Base-by-base conservation (phyloP, 441 rosid genomes). In the Raphanus hybrid region DNA sequence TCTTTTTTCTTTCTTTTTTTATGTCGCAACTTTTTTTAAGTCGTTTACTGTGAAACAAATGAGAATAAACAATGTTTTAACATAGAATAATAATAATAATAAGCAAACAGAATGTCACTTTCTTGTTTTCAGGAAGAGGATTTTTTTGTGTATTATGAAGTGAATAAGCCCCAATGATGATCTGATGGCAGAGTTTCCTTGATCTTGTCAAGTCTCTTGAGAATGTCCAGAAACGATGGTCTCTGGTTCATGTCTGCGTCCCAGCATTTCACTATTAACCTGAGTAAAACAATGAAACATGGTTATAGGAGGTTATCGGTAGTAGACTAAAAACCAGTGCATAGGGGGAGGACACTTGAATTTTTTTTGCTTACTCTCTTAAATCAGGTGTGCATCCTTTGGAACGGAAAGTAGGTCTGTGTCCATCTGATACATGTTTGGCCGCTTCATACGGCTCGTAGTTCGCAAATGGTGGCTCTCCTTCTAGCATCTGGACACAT, bases 381-480 rank as follows among this genome's bases (percentile, higher is more conserved):
- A 96, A 75, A 29, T 93, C 98, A 3, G 87, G 83, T 73, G 78
- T 79, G 73, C 82, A 92, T 81, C 90, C 96, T 87, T 93, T 96
- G 39, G 92, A 74, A 64, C 84, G 97, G 82, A 90, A 93, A 50
- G 64, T 59, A 64, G 99, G 99, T 71, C 99, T 88, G 70, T 92
- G 93, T 58, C 98, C 99, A 37, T 92, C 97, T 18, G 99, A 92
- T 81, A 90, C 97, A 77, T 82, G 81, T 83, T 92, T 96, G 57
- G 99, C 99, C 73, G 99, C 97, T 84, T 96, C 99, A 77, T 93
- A 96, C 48, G 99, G 98, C 81, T 93, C 98, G 68, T 85, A 88
- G 82, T 82, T 85, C 1, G 90, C 87, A 73, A 92, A 85, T 0
- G 99, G 99, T 5, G 97, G 97, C 70, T 93, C 97, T 69, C 99